Base-by-base conservation (phyloP, 352 stramenopile genomes). In the Blastocystis sp. region DNA sequence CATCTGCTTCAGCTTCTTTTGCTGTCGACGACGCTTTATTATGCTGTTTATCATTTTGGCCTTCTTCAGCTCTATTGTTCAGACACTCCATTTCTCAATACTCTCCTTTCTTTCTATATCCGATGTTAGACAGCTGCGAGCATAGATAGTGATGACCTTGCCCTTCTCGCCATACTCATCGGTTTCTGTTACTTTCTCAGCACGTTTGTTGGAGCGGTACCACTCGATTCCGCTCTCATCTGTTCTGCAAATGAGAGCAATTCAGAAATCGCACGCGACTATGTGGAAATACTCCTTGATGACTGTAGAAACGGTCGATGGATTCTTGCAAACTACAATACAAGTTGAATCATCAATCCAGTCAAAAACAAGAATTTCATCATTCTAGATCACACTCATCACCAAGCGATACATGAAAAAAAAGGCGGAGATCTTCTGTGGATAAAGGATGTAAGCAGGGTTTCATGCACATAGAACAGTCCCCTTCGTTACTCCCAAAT, bases 31-130 rank as follows among this genome's bases (percentile, higher is more conserved):
- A 30, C 54, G 50, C 55, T 85, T 66, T 37, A 85, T 85, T 6
- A 85, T 85, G 20, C 53, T 66, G 53, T 85, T 85, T 5, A 85
- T 45, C 50, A 85, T 85, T 30, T 85, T 85, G 16, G 73, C 73
- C 45, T 85, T 64, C 3, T 62, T 50, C 16, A 85, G 73, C 39
- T 66, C 73, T 85, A 69, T 34, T 3, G 6, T 37, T 85, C 9
- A 85, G n/a, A 20, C 16, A 3, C 0, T 2, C 3, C 13, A 9
- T 47, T 13, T 5, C 6, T 41, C 8, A 2, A 11, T 11, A 85
- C 73, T 45, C n/a, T 85, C 26, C 2, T 66, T 53, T 9, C 54
- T 30, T 50, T 85, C 73, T 11, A 85, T 85, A 68, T 85, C 73
- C 18, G 53, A 69, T 26, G 73, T 66, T 3, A 85, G 47, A 47